phyloP scores from a whole-genome alignment of 1,284 basidiomycete species.

The Mycosarcoma mackinlayi region DNA sequence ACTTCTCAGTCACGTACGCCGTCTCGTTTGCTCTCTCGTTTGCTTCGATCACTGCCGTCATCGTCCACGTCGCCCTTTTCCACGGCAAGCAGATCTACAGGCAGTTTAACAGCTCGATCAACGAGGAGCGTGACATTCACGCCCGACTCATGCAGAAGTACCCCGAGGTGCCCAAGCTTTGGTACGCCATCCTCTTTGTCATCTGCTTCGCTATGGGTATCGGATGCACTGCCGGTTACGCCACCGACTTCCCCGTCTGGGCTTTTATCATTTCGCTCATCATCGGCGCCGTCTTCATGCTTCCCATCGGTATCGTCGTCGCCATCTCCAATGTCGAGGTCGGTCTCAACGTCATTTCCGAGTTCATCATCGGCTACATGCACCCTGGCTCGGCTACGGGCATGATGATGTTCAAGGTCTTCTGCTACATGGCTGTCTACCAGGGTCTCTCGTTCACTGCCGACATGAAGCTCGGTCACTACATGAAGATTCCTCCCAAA shows the following conservation, averaged over 20 bases:
- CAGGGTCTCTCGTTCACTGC: slow-evolving; percentile 76
- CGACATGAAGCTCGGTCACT: slow-evolving; percentile 73
- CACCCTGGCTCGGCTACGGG: slow-evolving; percentile 81
- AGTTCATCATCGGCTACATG: slow-evolving; percentile 81
- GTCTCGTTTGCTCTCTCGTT: slow-evolving; percentile 74
- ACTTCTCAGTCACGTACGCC: slow-evolving; percentile 77
- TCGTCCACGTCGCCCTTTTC: slow-evolving; percentile 74
- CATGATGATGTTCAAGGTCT: slow-evolving; percentile 83
- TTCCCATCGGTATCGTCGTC: slow-evolving; percentile 82
- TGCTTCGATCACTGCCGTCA: slow-evolving; percentile 77
- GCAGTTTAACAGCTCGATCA: slow-evolving; percentile 59
- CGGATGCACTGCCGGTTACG: slow-evolving; percentile 77
- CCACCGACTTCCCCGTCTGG: slow-evolving; percentile 81
- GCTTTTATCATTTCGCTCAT: slow-evolving; percentile 74
- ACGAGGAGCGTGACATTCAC: slow-evolving; percentile 84
- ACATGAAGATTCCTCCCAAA: slow-evolving; percentile 73
- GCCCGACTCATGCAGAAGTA: slow-evolving; percentile 84
- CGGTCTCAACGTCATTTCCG: slow-evolving; percentile 75
- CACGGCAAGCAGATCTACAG: slow-evolving; percentile 56
- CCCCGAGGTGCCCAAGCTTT: slow-evolving; percentile 76
- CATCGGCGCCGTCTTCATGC: slow-evolving; percentile 73
- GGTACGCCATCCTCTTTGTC: slow-evolving; percentile 73
- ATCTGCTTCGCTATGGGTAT: slow-evolving; percentile 76
- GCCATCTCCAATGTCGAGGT: slow-evolving; percentile 85
- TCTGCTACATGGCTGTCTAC: slow-evolving; percentile 74